phyloP scores from a whole-genome alignment of 257 asterid species.

The Hygrophila difformis region DNA sequence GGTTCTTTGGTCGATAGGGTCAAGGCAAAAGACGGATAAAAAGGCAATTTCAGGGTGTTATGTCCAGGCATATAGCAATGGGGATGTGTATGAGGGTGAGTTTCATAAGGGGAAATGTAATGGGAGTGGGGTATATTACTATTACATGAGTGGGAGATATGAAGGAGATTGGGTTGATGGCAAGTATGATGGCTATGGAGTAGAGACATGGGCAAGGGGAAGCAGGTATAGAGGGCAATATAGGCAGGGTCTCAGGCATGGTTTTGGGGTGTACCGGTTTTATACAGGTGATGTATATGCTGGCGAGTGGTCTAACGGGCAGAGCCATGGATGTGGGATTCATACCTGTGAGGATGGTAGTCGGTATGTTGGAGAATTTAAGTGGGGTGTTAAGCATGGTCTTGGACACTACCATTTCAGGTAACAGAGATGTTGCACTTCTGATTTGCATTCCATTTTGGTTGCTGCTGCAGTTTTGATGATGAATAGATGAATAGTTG shows the following conservation, averaged over 20 bases:
- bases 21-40: conserved; percentile 49
- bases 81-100: conserved; percentile 96
- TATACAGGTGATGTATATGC: conserved; percentile 95
- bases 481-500: conserved; percentile 6
- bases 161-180: conserved; percentile 96
- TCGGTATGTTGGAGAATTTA: conserved; percentile 77
- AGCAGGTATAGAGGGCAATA: conserved; percentile 84
- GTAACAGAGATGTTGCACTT: conserved; percentile 20
- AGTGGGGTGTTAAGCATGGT: conserved; percentile 92
- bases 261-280: conserved; percentile 82
- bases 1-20: conserved; percentile 89
- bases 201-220: conserved; percentile 90
- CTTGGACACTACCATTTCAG: conserved; percentile 92
- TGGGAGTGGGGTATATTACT: conserved; percentile 94
- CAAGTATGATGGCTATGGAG: conserved; percentile 84
- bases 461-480: conserved; percentile 1
- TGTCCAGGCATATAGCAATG: conserved; percentile 81
- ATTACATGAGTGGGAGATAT: conserved; percentile 89
- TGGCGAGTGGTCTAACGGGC: conserved; percentile 93
- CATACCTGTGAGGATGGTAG: conserved; percentile 91
- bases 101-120: conserved; percentile 84
- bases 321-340: conserved; percentile 84
- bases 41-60: conserved; percentile 57
- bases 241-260: conserved; percentile 85
- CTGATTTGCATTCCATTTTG: not conserved